phyloP scores from a whole-genome alignment of 768 basidiomycete genomes.

The Leucosporidium yakuticum region DNA sequence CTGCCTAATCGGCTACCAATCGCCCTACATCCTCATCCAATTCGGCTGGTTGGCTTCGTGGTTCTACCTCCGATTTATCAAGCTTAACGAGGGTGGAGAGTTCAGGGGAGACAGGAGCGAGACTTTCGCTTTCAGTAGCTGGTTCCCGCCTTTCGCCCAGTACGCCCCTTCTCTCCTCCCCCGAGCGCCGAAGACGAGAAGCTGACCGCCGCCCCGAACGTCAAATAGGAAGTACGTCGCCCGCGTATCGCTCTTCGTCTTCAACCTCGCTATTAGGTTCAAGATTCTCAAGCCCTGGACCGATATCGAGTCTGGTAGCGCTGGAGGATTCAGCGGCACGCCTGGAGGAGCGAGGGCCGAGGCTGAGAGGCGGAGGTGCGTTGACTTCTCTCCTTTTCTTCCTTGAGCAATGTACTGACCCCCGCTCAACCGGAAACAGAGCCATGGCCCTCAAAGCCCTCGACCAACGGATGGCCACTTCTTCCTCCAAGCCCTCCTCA shows the following conservation, averaged over 20 bases:
- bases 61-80: constrained; percentile 95
- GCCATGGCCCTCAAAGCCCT: constrained; percentile 94
- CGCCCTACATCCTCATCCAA: constrained; percentile 87
- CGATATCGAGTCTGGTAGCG: constrained; percentile 60
- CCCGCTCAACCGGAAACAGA: constrained; percentile 46
- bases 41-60: constrained; percentile 98
- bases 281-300: constrained; percentile 65
- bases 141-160: constrained; percentile 97
- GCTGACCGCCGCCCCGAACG: not conserved
- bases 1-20: constrained; percentile 75
- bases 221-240: constrained; percentile 62
- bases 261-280: constrained; percentile 56
- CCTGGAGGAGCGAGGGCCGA: constrained; percentile 90
- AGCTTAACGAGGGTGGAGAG: constrained; percentile 65
- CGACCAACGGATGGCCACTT: constrained; percentile 74
- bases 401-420: not conserved
- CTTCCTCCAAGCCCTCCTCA: not conserved
- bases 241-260: constrained; percentile 57
- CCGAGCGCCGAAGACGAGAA: too few relatives aligned
- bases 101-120: constrained; percentile 88
- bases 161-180: constrained; percentile 48
- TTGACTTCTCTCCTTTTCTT: constrained; percentile 4
- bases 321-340: constrained; percentile 59
- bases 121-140: constrained; percentile 86
- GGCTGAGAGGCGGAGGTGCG: constrained; percentile 86